Evolutionary conservation across 2,329 filamentous ascomycete genomes (phyloP).

Genomic region (Sodiomyces alkalinus): DNA sequence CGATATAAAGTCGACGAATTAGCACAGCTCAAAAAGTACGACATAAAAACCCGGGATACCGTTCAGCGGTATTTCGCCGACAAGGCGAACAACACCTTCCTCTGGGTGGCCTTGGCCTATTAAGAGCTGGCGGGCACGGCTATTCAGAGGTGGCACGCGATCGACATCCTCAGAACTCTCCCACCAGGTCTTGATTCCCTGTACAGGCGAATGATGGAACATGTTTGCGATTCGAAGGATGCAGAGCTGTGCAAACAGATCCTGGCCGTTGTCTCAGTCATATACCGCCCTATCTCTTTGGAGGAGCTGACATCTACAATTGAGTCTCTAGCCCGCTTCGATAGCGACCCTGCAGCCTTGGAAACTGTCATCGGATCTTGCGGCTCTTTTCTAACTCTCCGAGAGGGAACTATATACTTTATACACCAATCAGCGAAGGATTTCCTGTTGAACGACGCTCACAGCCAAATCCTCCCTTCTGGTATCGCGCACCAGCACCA

Average conservation of each 20-base stretch:
- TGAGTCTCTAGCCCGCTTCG: slow-evolving; percentile 5
- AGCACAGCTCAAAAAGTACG: slow-evolving; percentile 2
- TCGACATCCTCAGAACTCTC: slow-evolving; percentile 7
- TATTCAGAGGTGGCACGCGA: slow-evolving; percentile 3
- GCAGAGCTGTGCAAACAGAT: slow-evolving; percentile 16
- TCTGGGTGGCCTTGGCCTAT: slow-evolving; percentile 18
- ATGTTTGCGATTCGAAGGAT: slow-evolving; percentile 15
- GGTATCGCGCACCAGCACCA: slow-evolving; percentile 13
- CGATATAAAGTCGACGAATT: slow-evolving; percentile 14
- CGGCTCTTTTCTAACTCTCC: slow-evolving; percentile 19
- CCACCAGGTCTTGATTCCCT: slow-evolving; percentile 19
- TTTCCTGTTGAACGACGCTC: slow-evolving; percentile 13
- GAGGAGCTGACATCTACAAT: slow-evolving; percentile 15
- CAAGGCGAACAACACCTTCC: slow-evolving; percentile 22
- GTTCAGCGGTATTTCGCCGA: slow-evolving; percentile 8
- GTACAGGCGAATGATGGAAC: slow-evolving; percentile 21
- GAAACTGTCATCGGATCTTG: slow-evolving; percentile 15
- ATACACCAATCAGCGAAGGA: slow-evolving; percentile 30
- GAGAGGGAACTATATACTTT: slow-evolving; percentile 16
- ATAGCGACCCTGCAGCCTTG: not conserved
- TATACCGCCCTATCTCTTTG: slow-evolving; percentile 21
- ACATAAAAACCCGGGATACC: not conserved
- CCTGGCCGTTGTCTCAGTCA: slow-evolving; percentile 14
- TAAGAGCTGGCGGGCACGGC: slow-evolving; percentile 4
- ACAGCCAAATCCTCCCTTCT: slow-evolving; percentile 13